Evolutionary conservation across 345 rosid species (phyloP), one percentile per base, ranked within the genome.

Genomic region (Limnanthes douglasii): DNA sequence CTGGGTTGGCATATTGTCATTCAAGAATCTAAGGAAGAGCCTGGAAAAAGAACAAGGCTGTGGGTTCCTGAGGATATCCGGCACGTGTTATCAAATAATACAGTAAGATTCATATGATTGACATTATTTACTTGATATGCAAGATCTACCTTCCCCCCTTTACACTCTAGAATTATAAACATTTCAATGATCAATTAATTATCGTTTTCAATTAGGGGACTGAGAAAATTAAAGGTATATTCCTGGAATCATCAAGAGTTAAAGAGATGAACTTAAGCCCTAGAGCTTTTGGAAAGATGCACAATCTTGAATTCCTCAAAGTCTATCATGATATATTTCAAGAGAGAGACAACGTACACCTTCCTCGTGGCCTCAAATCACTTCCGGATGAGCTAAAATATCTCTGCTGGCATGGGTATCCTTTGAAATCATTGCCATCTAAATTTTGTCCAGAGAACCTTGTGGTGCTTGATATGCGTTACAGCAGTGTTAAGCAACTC

Each of bases 1-100:
- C 18, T 43, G 32, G 42, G 46, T 2, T 45, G 6, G 37, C 35
- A 53, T 32, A 39, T 53, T 15, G 47, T 54, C 15, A 1, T 8
- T 2, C 9, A 37, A 11, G 45, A 44, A 44, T 42, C 37, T 11
- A 1, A 20, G 2, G 2, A 13, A 5, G 41, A 46, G 1, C 53
- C 21, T 2, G 27, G 14, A 1, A 23, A 19, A 7, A 19, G 35
- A 5, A 51, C 29, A 3, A 14, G 35, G 16, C 10, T 53, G 19
- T 37, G 51, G 58, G 8, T 0, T n/a, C 25, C 34, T 3, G 15
- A 38, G 0, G 46, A 53, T 40, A 7, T 39, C 7, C 26, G 5
- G 12, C 27, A 15, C 6, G 20, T 42, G 0, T 7, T 51, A 1
- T 5, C 5, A 5, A 19, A 21, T 33, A 34, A 34, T 15, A 9